Percentiles rank a stretch among this genome's conserved stretches.
Conservation (phyloP, 2,329 filamentous ascomycete genomes). For the Penicillium sp. region DNA sequence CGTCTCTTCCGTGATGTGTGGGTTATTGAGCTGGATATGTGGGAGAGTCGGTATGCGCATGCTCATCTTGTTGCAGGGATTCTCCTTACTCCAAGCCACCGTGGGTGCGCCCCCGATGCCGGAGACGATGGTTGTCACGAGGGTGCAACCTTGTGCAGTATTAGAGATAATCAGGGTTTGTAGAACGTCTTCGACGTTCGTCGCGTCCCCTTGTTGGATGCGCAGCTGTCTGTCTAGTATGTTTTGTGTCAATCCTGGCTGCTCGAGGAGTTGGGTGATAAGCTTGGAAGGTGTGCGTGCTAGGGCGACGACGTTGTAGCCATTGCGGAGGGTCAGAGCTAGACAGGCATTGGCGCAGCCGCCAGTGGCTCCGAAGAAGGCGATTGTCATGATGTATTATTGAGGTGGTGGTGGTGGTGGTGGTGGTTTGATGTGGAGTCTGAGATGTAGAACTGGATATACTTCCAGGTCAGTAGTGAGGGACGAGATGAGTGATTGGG, state of each 20-base stretch:
- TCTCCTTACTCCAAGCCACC: conserved; percentile 25
- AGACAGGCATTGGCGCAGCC: conserved; percentile 52
- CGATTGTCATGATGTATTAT: conserved; percentile 41
- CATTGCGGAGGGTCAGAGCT: conserved; percentile 47
- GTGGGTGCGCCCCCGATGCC: conserved; percentile 50
- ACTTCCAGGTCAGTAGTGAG: too few relatives aligned
- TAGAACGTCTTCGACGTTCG: conserved; percentile 46
- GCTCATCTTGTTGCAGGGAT: conserved; percentile 12
- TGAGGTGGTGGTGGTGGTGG: conserved; percentile 1
- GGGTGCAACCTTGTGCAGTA: conserved; percentile 4
- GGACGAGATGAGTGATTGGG: too few relatives aligned
- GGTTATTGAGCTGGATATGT: conserved; percentile 35
- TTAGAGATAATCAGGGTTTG: conserved; percentile 33
- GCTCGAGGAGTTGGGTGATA: conserved; percentile 40
- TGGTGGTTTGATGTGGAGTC: background rate
- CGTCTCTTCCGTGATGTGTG: conserved; percentile 37
- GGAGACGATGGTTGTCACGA: conserved; percentile 41
- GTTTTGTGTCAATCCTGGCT: conserved; percentile 43
- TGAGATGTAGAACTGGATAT: background rate
- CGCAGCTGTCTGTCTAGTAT: conserved; percentile 47
- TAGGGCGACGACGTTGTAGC: conserved; percentile 52
- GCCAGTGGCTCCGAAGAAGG: conserved; percentile 60
- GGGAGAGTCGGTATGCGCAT: conserved; percentile 17
- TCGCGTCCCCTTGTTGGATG: conserved; percentile 53
- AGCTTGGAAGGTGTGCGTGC: conserved; percentile 57